Base-by-base conservation (phyloP, 176 grass and related monocot species). In the Bonia amplexicaulis region DNA sequence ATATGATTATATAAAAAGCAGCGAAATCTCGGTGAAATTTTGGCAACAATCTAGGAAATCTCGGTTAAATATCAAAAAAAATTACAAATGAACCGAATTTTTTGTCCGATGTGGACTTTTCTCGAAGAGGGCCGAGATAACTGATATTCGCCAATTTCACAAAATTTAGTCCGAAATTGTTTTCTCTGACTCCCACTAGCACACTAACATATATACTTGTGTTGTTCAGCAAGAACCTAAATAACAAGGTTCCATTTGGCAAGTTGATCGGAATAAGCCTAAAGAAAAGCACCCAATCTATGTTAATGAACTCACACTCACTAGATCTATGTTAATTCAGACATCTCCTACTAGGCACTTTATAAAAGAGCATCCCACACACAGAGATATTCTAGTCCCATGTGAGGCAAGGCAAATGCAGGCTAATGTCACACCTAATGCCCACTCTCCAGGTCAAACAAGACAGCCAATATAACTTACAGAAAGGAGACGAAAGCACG, bases 401-500 rank as follows among this genome's bases (percentile, higher is more conserved):
- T 91, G 81, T 84, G 89, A 76, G 29, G 49, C 69, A 74, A 61
- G 45, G 72, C 65, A 41, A 77, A 66, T 12, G 13, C 39, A 19
- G 35, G 27, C 13, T 16, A 33, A 65, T 16, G 23, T 0, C 84
- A 66, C 47, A 82, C 74, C 59, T 73, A 79, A 74, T 90, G 49
- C 16, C 16, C 35, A 61, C 65, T 53, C 71, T n/a, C 60, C 47
- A 62, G 45, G 80, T 87, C 89, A 91, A 91, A 76, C 62, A 82
- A 60, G 47, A 60, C 74, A 53, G 71, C 9, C 44, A 42, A 2
- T 69, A 14, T 48, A 69, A 81, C 33, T 29, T 42, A 25, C 45
- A 81, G 31, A 54, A 46, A 15, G 15, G 19, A 44, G 27, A 63
- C 1, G 12, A 19, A 8, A 61, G 76, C 26, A 73, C 37, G 23